Base-by-base conservation (phyloP, 108 stramenopile species). In the Heterococcus sp. region DNA sequence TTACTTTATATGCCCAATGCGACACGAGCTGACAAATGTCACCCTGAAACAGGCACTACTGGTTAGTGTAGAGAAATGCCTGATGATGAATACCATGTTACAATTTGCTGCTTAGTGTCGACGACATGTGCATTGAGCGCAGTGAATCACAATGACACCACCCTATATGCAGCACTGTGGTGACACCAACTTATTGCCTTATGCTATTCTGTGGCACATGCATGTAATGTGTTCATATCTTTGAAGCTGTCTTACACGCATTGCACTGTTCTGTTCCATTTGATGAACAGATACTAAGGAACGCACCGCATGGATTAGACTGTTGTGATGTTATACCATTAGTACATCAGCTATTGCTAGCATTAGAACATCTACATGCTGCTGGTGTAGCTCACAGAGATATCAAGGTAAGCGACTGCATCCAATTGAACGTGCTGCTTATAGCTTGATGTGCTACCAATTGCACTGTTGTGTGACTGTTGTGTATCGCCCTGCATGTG, bases 401-500 rank as follows among this genome's bases (percentile, higher is more conserved):
- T 84, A n/a, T 89, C 31, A 89, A 89, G 86, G 46, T 58, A 21
- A 58, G n/a, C n/a, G n/a, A n/a, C n/a, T n/a, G n/a, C n/a, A n/a
- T n/a, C n/a, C n/a, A n/a, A n/a, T n/a, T n/a, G n/a, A n/a, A n/a
- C n/a, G n/a, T n/a, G n/a, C n/a, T n/a, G n/a, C n/a, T n/a, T n/a
- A n/a, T n/a, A n/a, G n/a, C n/a, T n/a, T n/a, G n/a, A n/a, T n/a
- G n/a, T n/a, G n/a, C n/a, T n/a, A n/a, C n/a, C n/a, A n/a, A n/a
- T n/a, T n/a, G n/a, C n/a, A n/a, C n/a, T n/a, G n/a, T n/a, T n/a
- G n/a, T n/a, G n/a, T n/a, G n/a, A n/a, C n/a, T n/a, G n/a, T n/a
- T n/a, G n/a, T n/a, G n/a, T n/a, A n/a, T n/a, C n/a, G n/a, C n/a
- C n/a, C n/a, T n/a, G n/a, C n/a, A n/a, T n/a, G n/a, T n/a, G n/a